phyloP scores from a whole-genome alignment of 306 rosid species.

The Corylus americana region DNA sequence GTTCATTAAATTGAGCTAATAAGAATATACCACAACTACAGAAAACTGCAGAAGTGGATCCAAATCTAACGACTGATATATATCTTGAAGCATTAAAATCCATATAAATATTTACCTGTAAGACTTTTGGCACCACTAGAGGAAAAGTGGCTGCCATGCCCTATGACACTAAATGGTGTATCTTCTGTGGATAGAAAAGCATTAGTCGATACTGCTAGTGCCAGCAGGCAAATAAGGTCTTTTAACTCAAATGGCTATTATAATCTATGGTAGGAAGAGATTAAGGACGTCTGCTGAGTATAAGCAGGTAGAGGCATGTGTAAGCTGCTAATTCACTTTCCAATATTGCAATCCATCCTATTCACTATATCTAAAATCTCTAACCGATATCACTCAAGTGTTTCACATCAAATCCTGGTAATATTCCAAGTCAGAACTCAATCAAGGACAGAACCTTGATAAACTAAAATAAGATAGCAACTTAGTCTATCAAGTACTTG shows the following conservation, averaged over 20 bases:
- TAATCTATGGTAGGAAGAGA: neutral
- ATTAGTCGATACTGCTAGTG: neutral
- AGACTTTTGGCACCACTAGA: neutral
- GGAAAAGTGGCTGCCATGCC: conserved; percentile 5
- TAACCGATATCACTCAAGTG: neutral
- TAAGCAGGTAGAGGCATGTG: neutral
- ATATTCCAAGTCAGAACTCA: conserved; percentile 1
- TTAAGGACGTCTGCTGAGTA: neutral
- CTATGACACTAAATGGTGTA: neutral
- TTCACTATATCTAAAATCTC: neutral
- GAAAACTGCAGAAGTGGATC: neutral
- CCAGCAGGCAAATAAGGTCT: neutral
- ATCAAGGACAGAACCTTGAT: neutral
- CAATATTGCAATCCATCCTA: neutral
- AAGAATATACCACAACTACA: neutral
- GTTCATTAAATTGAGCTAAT: neutral
- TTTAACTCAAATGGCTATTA: neutral
- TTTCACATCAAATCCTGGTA: neutral
- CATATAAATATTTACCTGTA: neutral
- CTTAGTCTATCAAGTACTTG: neutral
- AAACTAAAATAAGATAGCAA: neutral
- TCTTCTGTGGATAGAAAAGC: neutral
- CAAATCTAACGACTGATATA: neutral
- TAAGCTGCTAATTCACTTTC: neutral
- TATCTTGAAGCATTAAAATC: neutral